These are phyloP conservation scores for Pyronema domesticum DNA, from an alignment of 495 filamentous ascomycete genomes.

Conservation along the genomic window DNA sequence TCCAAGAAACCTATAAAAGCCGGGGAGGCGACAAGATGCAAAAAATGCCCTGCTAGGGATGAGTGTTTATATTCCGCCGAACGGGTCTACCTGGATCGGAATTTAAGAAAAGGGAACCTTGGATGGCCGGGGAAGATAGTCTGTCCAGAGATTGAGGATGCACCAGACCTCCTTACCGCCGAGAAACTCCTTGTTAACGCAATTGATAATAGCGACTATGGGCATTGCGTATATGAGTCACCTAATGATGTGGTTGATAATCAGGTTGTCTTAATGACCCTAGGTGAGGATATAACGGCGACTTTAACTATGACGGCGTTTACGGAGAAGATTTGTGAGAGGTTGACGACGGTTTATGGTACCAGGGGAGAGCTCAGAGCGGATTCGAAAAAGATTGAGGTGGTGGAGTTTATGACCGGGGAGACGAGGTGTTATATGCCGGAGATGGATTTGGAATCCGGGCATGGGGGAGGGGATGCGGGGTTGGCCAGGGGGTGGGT, in stretches of 20 bases:
- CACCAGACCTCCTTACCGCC: slow-evolving; percentile 27
- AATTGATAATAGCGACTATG: slow-evolving; percentile 61
- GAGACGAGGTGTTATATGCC: slow-evolving; percentile 36
- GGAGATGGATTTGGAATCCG: slow-evolving; percentile 28
- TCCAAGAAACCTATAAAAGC: slow-evolving; percentile 56
- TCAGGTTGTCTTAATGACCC: slow-evolving; percentile 68
- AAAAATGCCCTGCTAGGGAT: slow-evolving; percentile 53
- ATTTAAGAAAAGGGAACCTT: slow-evolving; percentile 40
- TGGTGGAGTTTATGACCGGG: slow-evolving; percentile 45
- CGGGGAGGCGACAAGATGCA: slow-evolving; percentile 67
- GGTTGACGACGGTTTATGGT: slow-evolving; percentile 69
- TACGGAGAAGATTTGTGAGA: slow-evolving; percentile 69
- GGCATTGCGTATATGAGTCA: slow-evolving; percentile 80
- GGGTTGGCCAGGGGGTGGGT: slow-evolving; percentile 69
- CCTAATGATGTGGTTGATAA: slow-evolving; percentile 89
- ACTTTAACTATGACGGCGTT: slow-evolving; percentile 86
- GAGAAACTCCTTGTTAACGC: slow-evolving; percentile 31
- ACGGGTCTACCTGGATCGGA: slow-evolving; percentile 50
- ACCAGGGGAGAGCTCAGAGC: slow-evolving; percentile 71
- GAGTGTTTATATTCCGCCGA: slow-evolving; percentile 70
- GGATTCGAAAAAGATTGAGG: slow-evolving; percentile 45
- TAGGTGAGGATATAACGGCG: slow-evolving; percentile 49
- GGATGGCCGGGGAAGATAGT: slow-evolving; percentile 79
- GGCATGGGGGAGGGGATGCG: slow-evolving; percentile 76
- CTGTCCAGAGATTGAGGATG: slow-evolving; percentile 73